Base-by-base conservation (phyloP, 2,329 filamentous ascomycete species). In the Colletotrichum sp. region DNA sequence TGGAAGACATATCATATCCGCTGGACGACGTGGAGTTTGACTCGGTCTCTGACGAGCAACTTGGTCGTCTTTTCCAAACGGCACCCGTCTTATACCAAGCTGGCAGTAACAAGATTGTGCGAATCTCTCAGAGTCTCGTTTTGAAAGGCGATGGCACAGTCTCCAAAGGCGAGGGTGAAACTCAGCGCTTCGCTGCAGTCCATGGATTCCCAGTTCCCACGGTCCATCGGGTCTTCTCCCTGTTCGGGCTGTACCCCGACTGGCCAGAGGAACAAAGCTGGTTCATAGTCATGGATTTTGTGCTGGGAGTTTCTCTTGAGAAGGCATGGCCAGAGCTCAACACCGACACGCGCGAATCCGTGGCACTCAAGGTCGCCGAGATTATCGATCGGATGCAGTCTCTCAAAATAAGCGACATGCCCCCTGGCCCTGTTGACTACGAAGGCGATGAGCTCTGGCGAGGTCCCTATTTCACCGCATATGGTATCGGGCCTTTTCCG, bases 391-490 rank as follows among this genome's bases (percentile, higher is more conserved):
- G 34, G 24, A 48, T 65, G 62, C 36, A 38, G 38, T 48, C 62
- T n/a, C 9, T 43, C 24, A 28, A 18, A 10, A 3, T 48, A 12
- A 14, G 7, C 26, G 36, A 14, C 84, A 58, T 68, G 48, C 26
- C 28, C 0, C 32, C 65, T 14, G 65, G 28, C 7, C 48, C 65
- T 21, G 43, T 68, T 5, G 48, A 58, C 10, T 0, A 16, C 7
- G 52, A 7, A 34, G 65, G 8, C 0, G 65, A 68, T 9, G 8
- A 58, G 65, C 13, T n/a, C 14, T 68, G 65, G 65, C 65, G 16
- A 24, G 43, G 65, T 16, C 65, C 48, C 8, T 58, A 24, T 16
- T 58, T 68, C 36, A 68, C 65, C 3, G 28, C 0, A 5, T 68
- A 68, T 6, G 65, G 65, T 0, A 13, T 0, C 4, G 26, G 65